Evolutionary conservation across 345 rosid species (phyloP).

Genomic region (Citrus glauca): DNA sequence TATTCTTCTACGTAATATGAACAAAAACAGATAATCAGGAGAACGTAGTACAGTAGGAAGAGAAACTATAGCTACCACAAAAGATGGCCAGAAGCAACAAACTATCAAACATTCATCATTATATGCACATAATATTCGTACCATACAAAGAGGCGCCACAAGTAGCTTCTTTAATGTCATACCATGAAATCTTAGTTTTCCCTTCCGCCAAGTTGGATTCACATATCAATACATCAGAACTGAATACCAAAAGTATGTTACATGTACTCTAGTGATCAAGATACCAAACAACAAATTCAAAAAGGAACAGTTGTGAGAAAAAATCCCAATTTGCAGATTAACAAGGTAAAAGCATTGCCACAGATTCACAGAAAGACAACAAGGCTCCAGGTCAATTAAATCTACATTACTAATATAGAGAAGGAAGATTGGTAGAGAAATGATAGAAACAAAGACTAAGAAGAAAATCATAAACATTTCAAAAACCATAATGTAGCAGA

Average conservation of each 20-base stretch:
- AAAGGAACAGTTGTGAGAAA: background rate
- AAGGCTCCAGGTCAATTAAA: background rate
- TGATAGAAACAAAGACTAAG: background rate
- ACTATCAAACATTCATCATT: background rate
- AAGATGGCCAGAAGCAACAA: background rate
- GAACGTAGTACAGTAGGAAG: background rate
- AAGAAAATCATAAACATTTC: background rate
- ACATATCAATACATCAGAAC: background rate
- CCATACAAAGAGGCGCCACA: background rate
- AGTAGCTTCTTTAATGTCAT: background rate
- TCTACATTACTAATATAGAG: background rate
- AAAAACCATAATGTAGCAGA: background rate
- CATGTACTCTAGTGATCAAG: background rate
- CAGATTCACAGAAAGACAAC: background rate
- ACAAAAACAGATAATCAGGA: background rate
- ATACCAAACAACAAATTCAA: constrained; percentile 2
- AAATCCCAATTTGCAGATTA: background rate
- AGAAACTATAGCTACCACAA: background rate
- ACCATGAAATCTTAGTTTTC: background rate
- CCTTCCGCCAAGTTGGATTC: background rate
- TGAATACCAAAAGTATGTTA: background rate
- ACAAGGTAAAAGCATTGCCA: background rate
- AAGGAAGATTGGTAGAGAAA: background rate
- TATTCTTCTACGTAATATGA: background rate
- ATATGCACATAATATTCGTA: background rate